Evolutionary conservation across 192 early-diverging fungal genomes (phyloP).

Genomic region (Backusella psychrophila): DNA sequence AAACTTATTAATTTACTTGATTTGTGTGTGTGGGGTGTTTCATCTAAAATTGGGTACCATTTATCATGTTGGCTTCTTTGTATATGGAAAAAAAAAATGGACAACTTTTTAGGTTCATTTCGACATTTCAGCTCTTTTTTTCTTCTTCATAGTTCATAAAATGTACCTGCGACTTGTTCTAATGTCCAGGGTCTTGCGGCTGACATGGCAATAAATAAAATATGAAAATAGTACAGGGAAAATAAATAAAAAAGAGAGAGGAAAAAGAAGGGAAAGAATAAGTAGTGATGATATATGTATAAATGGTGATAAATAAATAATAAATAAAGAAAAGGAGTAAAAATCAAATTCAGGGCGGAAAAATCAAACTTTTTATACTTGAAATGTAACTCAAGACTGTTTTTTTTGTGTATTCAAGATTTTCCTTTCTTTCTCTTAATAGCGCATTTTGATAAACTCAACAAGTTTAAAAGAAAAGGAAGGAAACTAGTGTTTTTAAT

Average conservation of each 20-base stretch:
- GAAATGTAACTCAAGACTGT: not conserved
- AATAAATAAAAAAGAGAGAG: not conserved
- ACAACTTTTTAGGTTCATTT: not conserved
- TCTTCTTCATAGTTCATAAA: not conserved
- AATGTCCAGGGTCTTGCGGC: not conserved
- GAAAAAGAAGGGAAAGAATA: not conserved
- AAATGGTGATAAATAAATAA: not conserved
- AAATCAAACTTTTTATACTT: not conserved
- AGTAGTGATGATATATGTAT: not conserved
- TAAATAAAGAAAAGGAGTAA: not conserved
- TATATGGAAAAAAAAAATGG: not conserved
- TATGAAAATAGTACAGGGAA: not conserved
- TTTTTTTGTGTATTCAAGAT: not conserved
- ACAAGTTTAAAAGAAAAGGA: not conserved
- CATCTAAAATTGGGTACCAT: not conserved
- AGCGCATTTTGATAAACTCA: not conserved
- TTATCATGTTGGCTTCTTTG: not conserved
- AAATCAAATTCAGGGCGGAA: not conserved
- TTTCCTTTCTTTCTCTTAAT: not conserved
- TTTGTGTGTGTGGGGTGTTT: not conserved
- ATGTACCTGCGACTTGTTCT: constrained; percentile 2
- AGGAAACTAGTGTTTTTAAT: not conserved
- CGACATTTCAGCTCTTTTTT: not conserved
- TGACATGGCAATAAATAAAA: not conserved
- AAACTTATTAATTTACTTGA: not conserved